Evolutionary conservation across 129 eudicot genomes (phyloP).

Genomic region (Silybum marianum): DNA sequence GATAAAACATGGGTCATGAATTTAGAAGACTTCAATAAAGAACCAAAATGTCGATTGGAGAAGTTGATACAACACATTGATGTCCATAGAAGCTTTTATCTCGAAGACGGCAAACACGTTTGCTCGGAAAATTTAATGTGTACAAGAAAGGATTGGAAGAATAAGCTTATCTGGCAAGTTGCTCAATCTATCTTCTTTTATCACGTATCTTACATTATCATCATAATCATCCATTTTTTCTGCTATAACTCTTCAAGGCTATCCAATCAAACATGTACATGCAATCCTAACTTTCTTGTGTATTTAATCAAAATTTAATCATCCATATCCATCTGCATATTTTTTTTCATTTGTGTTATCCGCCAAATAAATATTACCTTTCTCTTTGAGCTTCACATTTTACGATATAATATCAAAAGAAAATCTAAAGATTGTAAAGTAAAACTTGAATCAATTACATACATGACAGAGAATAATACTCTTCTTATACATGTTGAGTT

Average conservation of each 20-base stretch:
- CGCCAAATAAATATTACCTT: neutral
- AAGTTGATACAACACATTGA: constrained; percentile 2
- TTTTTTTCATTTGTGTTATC: neutral
- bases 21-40: neutral
- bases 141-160: neutral
- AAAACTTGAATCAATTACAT: neutral
- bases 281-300: neutral
- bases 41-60: neutral
- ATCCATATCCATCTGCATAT: neutral
- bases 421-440: neutral
- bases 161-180: neutral
- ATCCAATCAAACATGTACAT: neutral
- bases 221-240: neutral
- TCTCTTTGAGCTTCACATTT: neutral
- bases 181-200: neutral
- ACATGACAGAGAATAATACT: neutral
- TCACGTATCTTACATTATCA: neutral
- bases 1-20: neutral
- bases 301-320: neutral
- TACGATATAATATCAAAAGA: neutral
- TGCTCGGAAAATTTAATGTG: neutral
- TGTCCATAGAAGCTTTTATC: neutral
- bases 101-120: neutral
- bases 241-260: neutral
- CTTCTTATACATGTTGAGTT: neutral